Percentiles rank a stretch among this genome's conserved stretches.
These are phyloP conservation scores for Aquanectria penicillioides DNA, from an alignment of 2,329 filamentous ascomycete genomes.

Conservation along the genomic window DNA sequence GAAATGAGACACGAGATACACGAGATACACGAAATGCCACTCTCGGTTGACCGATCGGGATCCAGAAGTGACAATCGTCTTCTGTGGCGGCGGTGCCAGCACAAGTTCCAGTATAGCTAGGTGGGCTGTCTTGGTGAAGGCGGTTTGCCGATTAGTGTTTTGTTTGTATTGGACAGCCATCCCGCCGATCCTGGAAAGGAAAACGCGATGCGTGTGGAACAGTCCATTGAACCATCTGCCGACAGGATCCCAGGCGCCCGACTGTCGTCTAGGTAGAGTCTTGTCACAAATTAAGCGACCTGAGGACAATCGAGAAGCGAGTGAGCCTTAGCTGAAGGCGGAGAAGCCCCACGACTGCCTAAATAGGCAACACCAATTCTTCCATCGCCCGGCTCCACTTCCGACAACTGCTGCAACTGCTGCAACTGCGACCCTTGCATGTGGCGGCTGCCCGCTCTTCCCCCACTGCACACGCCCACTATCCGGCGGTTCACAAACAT, in stretches of 20 bases:
- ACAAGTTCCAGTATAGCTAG: neutral
- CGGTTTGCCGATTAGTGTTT: too few relatives aligned
- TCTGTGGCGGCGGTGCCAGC: neutral
- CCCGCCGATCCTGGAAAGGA: neutral
- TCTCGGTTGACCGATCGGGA: neutral
- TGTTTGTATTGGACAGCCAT: too few relatives aligned
- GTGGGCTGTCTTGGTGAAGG: too few relatives aligned
- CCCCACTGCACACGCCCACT: neutral
- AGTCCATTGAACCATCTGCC: neutral
- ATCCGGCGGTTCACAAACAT: too few relatives aligned
- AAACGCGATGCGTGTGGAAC: neutral
- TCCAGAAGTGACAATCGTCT: neutral
- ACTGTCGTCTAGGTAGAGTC: too few relatives aligned
- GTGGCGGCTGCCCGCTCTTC: neutral
- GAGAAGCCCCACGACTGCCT: conserved; percentile 30
- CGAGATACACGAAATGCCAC: neutral
- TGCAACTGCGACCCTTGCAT: conserved; percentile 18
- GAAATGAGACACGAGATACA: neutral
- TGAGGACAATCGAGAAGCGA: too few relatives aligned
- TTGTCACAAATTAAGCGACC: too few relatives aligned
- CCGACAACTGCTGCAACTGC: conserved; percentile 8
- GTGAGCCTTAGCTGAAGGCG: conserved; percentile 27
- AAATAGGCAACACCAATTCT: conserved; percentile 29
- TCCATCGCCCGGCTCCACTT: conserved; percentile 16
- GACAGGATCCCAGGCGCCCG: too few relatives aligned